A percentile compares a stretch with the other conserved stretches of the same genome.
phyloP scores from a whole-genome alignment of 75 land plant genomes.

The Cunninghamia lanceolata region DNA sequence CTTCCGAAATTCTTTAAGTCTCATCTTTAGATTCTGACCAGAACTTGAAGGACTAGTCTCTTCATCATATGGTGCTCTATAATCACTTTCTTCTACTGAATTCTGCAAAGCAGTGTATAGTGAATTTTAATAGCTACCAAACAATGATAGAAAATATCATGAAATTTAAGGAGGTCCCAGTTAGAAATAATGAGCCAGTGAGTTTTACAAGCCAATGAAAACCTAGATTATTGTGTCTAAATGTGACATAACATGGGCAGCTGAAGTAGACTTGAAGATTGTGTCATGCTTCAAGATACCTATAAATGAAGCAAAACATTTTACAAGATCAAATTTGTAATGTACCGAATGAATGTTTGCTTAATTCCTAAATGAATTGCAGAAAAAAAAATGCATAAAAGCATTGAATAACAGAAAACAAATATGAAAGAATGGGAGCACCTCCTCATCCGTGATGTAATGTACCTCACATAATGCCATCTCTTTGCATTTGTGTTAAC shows the following conservation, averaged over 20 bases:
- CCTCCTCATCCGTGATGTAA: too few relatives aligned
- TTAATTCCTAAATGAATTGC: too few relatives aligned
- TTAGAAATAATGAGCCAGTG: background rate
- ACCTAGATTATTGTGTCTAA: background rate
- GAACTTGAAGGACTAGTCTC: constrained; percentile 32
- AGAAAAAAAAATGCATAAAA: too few relatives aligned
- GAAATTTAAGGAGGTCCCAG: background rate
- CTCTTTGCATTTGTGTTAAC: too few relatives aligned
- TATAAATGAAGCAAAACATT: background rate
- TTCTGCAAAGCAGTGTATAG: constrained; percentile 22
- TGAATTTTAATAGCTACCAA: background rate
- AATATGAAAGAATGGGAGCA: too few relatives aligned
- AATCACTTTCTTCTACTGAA: constrained; percentile 58
- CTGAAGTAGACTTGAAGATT: constrained; percentile 11
- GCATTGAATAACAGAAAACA: too few relatives aligned
- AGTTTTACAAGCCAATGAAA: background rate
- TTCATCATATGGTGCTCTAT: constrained; percentile 42
- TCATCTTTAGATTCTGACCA: constrained; percentile 64
- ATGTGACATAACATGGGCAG: background rate
- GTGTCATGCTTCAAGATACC: background rate
- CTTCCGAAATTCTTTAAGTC: constrained; percentile 68
- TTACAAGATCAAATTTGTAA: background rate
- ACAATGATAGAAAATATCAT: background rate
- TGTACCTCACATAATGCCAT: too few relatives aligned
- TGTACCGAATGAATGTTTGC: background rate